phyloP scores from a whole-genome alignment of 306 rosid species.

The Acacia crassicarpa region DNA sequence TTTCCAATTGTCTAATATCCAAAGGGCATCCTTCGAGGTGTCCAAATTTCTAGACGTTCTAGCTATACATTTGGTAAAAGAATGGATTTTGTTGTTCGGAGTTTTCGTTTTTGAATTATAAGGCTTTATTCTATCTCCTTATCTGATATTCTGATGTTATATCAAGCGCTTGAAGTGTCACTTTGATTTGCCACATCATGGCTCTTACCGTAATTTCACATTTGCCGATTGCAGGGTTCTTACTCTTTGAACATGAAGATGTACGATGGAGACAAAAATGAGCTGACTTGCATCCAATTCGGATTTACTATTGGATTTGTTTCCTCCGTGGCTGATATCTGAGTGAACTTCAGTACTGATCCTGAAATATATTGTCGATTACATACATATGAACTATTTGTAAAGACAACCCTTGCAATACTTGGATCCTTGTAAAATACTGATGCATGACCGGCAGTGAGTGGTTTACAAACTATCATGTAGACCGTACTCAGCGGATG shows the following conservation, averaged over 20 bases:
- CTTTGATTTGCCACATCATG: slow-evolving; percentile 17
- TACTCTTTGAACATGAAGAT: slow-evolving; percentile 74
- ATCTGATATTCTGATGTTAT: not conserved
- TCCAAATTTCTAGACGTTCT: not conserved
- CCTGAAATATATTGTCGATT: slow-evolving; percentile 12
- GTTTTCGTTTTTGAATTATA: not conserved
- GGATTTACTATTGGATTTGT: slow-evolving; percentile 68
- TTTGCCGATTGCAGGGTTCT: slow-evolving; percentile 57
- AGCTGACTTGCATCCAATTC: slow-evolving; percentile 70
- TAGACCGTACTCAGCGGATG: not conserved
- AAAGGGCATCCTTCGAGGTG: not conserved
- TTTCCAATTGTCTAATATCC: not conserved
- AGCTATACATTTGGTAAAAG: not conserved
- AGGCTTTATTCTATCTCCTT: not conserved
- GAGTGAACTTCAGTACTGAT: slow-evolving; percentile 28
- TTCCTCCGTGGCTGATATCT: slow-evolving; percentile 66
- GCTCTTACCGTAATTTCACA: slow-evolving; percentile 31
- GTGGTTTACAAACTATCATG: slow-evolving; percentile 17
- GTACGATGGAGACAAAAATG: slow-evolving; percentile 50
- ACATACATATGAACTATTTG: slow-evolving; percentile 21
- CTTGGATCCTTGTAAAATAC: slow-evolving; percentile 17
- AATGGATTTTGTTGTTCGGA: not conserved
- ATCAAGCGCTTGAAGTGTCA: not conserved
- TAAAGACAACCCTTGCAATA: slow-evolving; percentile 19
- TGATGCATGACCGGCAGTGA: not conserved